Evolutionary conservation across 169 alveolate genomes (phyloP).

Genomic region (Eimeria praecox): DNA sequence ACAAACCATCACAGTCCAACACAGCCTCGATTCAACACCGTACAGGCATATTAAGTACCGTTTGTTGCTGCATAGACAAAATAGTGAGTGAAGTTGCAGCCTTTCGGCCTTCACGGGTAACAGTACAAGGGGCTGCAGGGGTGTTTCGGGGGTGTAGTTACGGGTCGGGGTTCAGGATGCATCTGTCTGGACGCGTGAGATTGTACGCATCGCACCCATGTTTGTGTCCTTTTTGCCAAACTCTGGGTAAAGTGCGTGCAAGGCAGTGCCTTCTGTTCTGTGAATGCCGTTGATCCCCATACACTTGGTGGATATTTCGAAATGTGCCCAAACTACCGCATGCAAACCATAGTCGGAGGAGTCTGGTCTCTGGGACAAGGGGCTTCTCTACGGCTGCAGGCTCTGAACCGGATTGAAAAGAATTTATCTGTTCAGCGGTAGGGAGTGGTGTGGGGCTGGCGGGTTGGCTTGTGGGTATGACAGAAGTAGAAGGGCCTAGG

Average conservation of each 20-base stretch:
- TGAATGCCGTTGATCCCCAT: neutral
- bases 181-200: neutral
- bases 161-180: neutral
- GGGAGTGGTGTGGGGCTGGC: conserved; percentile 31
- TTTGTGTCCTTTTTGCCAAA: neutral
- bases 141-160: neutral
- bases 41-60: neutral
- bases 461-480: neutral
- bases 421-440: neutral
- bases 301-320: neutral
- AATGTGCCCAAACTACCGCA: neutral
- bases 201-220: neutral
- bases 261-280: neutral
- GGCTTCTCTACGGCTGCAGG: neutral
- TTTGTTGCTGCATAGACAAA: neutral
- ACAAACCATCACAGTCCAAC: neutral
- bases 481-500: neutral
- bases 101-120: neutral
- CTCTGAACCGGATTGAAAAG: neutral
- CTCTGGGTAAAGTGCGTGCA: neutral
- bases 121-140: neutral
- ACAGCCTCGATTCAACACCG: neutral
- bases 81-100: neutral
- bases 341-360: conserved; percentile 1
- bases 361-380: neutral